These are phyloP conservation scores for Gryganskiella cystojenkinii DNA, from an alignment of 192 early-diverging fungal species.

Conservation along the genomic window DNA sequence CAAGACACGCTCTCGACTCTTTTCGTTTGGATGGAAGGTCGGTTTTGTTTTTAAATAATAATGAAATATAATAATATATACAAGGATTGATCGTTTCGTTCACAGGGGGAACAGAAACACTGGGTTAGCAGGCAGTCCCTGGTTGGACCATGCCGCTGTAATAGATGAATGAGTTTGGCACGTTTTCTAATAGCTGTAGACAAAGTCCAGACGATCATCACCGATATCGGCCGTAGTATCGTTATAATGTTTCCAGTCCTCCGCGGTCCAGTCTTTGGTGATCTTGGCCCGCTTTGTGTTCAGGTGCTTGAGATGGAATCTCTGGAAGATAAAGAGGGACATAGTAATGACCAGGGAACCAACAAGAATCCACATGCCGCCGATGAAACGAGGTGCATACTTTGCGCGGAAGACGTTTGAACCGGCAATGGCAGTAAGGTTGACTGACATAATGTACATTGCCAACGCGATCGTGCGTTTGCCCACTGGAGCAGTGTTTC, in stretches of 20 bases:
- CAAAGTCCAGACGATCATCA: constrained; percentile 66
- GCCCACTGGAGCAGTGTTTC: constrained; percentile 50
- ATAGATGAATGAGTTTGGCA: background rate
- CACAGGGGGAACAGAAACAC: no score
- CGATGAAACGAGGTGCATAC: constrained; percentile 62
- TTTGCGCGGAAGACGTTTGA: constrained; percentile 45
- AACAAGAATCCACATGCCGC: constrained; percentile 61
- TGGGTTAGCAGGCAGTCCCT: no score
- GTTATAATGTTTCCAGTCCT: constrained; percentile 63
- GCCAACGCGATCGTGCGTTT: constrained; percentile 55
- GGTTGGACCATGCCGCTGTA: no score
- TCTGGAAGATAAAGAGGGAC: constrained; percentile 55
- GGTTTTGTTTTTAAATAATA: no score
- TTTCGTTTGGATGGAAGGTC: no score
- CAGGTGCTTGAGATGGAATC: constrained; percentile 51
- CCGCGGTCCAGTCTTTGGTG: constrained; percentile 59
- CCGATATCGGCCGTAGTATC: constrained; percentile 64
- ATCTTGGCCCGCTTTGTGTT: constrained; percentile 61
- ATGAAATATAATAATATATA: no score
- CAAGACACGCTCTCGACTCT: no score
- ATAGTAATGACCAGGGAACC: constrained; percentile 50
- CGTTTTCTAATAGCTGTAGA: constrained; percentile 23
- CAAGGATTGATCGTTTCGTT: no score
- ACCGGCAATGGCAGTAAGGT: constrained; percentile 42
- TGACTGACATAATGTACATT: constrained; percentile 61